Evolutionary conservation across 805 yeast genomes (phyloP), one percentile per base, ranked within the genome.

Genomic region (Candida insectalens): DNA sequence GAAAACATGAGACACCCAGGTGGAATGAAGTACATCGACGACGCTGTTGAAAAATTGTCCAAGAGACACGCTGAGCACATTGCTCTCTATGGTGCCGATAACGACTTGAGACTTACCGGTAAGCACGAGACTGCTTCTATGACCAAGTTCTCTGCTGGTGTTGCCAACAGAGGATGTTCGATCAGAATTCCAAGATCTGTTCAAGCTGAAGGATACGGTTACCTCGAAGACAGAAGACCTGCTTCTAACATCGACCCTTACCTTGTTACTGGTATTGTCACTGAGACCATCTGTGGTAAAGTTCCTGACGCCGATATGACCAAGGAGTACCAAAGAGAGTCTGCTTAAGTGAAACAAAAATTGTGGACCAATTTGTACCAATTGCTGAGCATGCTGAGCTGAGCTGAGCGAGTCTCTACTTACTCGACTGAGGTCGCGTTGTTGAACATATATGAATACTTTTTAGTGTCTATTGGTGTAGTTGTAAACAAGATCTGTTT

Each of bases 201-300:
- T 50, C 95, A 95, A 61, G 84, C 84, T 66, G 97, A 88, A 65
- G 96, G 96, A 41, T 84, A 66, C 67, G 98, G 98, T 41, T 92
- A 92, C 78, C 89, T 92, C 55, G 98, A 92, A 75, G 98, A 92
- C 69, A 84, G 98, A 74, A 85, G 98, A 73, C 98, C 98, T 39
- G 98, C 98, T 48, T 88, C 97, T 43, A 92, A 92, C 81, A 92
- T 92, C 54, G 98, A 92, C 66, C 97, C 98, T 49, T 92, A 92
- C 71, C 77, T 89, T 64, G 97, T 92, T 46, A 88, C 96, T 37
- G 98, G 97, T 74, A 87, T 92, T 61, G 84, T 92, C 79, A 82
- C 82, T 52, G 98, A 92, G 74, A 89, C 97, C 49, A 78, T 92
- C 47, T 83, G 88, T 61, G 96, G 96, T 63, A 74, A 89, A 35